These are phyloP conservation scores for Hyaloscypha bicolor DNA, from an alignment of 495 filamentous ascomycete genomes.

Conservation along the genomic window DNA sequence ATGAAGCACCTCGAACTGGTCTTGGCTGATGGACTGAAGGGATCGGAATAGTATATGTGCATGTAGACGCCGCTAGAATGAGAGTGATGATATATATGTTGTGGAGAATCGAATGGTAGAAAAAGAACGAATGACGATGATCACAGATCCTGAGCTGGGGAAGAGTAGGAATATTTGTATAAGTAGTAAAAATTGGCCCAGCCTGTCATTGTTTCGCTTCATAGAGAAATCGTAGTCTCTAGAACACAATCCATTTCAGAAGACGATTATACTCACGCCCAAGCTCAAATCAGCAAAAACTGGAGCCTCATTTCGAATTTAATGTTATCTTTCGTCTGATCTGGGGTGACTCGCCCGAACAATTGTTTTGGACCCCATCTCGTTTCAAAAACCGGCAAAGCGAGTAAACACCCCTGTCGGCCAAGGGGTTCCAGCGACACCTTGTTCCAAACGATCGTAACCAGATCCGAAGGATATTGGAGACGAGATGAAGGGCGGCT, in stretches of 20 bases:
- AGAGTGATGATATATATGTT: slow-evolving; percentile 11
- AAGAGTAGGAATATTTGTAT: neutral
- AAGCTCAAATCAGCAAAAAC: neutral
- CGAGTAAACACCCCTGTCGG: neutral
- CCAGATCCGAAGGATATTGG: neutral
- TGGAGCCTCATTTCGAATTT: neutral
- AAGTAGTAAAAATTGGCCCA: neutral
- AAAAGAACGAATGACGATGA: neutral
- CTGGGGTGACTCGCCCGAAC: neutral
- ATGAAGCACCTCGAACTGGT: slow-evolving; percentile 14
- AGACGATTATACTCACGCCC: neutral
- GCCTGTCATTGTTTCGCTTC: neutral
- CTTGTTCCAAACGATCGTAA: neutral
- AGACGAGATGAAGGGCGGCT: neutral
- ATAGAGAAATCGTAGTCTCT: neutral
- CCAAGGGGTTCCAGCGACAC: neutral
- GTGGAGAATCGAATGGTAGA: neutral
- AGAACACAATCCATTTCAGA: neutral
- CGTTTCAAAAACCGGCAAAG: neutral
- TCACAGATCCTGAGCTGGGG: neutral
- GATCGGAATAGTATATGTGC: slow-evolving; percentile 8
- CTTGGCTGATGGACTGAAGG: slow-evolving; percentile 3
- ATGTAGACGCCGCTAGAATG: slow-evolving; percentile 7
- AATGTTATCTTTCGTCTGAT: neutral
- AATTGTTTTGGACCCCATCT: neutral